Evolutionary conservation across 2,329 filamentous ascomycete genomes (phyloP), one percentile per base, ranked within the genome.

Genomic region (Aspergillus thermomutatus): DNA sequence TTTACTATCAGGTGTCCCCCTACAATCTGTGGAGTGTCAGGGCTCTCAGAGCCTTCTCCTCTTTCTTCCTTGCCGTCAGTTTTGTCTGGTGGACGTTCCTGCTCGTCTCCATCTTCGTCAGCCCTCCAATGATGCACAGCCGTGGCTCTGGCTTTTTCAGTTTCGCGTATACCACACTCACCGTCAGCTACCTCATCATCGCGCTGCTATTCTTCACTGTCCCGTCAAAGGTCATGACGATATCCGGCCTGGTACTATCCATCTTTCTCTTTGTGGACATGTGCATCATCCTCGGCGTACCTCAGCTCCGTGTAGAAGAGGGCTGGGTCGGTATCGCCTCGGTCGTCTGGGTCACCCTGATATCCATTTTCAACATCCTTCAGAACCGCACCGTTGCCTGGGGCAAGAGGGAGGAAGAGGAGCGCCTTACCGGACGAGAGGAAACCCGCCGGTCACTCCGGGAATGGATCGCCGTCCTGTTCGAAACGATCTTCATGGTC

Each of bases 21-120:
- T 97, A 97, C 77, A 99, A 99, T 67, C 84, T 97, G 40, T 96
- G 92, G 88, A 91, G 86, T 57, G 89, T 99, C 50, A 88, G 94
- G 19, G 84, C 89, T 49, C 80, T 94, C 54, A 86, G 92, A 70
- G 90, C 87, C 69, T 73, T 94, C 59, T 93, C 91, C 4, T 80
- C 96, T 54, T 66, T 91, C 40, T 90, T 97, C 69, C 80, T 93
- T 21, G 73, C 86, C 52, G 71, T 92, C 65, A 90, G 87, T 55
- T 91, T 95, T 67, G 67, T 91, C n/a, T 97, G 93, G 93, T 97
- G 94, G 93, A 82, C 91, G 9, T 74, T 97, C 53, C 80, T 96
- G 34, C 82, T 99, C n/a, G 86, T 97, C 17, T 91, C 91, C 54
- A 86, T 89, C 63, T 99, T 99, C 76, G 87, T 95, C 64, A 96